Evolutionary conservation across 2,329 filamentous ascomycete species (phyloP).

Genomic region (Cladosporium sp.): DNA sequence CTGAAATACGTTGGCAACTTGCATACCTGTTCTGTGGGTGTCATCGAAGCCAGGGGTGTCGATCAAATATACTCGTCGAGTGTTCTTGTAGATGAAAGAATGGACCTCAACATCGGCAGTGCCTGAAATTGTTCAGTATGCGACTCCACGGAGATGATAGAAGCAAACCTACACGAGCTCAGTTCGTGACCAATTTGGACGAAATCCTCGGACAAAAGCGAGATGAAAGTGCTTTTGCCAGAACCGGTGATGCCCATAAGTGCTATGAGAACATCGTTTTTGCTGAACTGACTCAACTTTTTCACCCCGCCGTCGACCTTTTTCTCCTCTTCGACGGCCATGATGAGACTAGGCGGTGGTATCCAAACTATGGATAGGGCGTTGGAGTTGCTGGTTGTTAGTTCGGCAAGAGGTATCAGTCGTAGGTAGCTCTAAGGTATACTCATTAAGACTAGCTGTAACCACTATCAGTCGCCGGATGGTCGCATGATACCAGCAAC

Average conservation of each 20-base stretch:
- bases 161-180: constrained; percentile 21
- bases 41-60: constrained; percentile 14
- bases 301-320: too few relatives aligned
- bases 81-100: constrained; percentile 10
- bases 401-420: too few relatives aligned
- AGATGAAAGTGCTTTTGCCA: constrained; percentile 37
- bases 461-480: neutral
- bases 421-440: too few relatives aligned
- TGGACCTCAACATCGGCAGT: constrained; percentile 7
- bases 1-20: neutral
- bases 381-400: too few relatives aligned
- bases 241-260: constrained; percentile 39
- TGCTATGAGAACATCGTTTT: constrained; percentile 24
- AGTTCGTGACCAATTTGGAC: constrained; percentile 28
- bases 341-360: neutral
- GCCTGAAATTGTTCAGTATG: neutral
- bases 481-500: neutral
- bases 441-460: too few relatives aligned
- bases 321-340: neutral
- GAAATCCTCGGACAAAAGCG: constrained; percentile 8
- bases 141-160: neutral
- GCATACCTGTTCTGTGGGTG: constrained; percentile 22
- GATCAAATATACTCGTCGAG: constrained; percentile 1
- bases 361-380: too few relatives aligned
- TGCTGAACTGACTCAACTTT: neutral